Evolutionary conservation across 768 basidiomycete species (phyloP), one percentile per base, ranked within the genome.

Genomic region (Thelephora ganbajun): DNA sequence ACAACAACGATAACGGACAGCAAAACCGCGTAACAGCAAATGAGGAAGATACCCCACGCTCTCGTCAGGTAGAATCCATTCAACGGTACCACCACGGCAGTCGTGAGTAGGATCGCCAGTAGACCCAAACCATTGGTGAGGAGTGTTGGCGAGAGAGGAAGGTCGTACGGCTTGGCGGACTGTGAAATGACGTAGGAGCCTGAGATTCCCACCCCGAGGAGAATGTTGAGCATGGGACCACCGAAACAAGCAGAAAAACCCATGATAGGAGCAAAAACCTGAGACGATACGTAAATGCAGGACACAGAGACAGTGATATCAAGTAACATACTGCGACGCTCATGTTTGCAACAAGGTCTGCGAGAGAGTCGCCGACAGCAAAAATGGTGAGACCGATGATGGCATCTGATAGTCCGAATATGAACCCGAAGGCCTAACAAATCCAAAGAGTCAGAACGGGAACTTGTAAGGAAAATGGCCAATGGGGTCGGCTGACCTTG

Each of bases 361-460:
- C 94, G 4, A 96, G 73, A 12, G 90, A 94, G 62, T 98, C 98
- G 20, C 96, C 94, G 23, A 97, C 74, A 1, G 94, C 96, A 53
- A 99, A 99, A 50, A 99, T 84, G 1, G 94, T 97, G 36, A 99
- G 66, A 11, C 94, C 94, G 48, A 99, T 87, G 59, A 99, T 94
- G 39, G 96, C 92, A 58, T 98, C 93, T 13, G 92, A 96, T 20
- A 99, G 71, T 2, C 93, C 94, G 58, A 99, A 87, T 45, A 98
- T 87, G 59, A 83, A 77, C 5, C 94, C 96, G 54, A 96, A 83
- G 0, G 89, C 83, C 91, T 97, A 53, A 11, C 44, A 0, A 22
- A 56, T 26, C 16, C 19, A 11, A 19, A 20, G 30, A 19, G 30
- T 33, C 26, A 39, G 43, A 37, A 5, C 19, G 12, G 9, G 22